These are phyloP conservation scores for Ceratobasidium papillatum DNA, from an alignment of 1,284 basidiomycete genomes.

Conservation along the genomic window DNA sequence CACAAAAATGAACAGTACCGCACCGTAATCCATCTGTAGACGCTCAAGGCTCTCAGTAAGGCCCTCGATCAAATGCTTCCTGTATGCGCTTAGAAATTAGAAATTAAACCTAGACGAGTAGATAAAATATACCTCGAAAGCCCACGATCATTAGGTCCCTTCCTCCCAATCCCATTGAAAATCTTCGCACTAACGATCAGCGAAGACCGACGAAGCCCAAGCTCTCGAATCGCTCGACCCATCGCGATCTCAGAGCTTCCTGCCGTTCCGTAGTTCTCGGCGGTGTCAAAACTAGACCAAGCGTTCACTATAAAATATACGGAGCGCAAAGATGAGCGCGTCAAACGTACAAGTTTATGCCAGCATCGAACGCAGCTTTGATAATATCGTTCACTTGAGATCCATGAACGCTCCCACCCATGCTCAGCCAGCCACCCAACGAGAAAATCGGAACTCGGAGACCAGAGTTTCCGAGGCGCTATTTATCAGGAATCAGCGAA, in stretches of 20 bases:
- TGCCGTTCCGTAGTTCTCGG: constrained; percentile 69
- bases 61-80: constrained; percentile 71
- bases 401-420: constrained; percentile 42
- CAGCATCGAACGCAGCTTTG: constrained; percentile 69
- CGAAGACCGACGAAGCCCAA: constrained; percentile 74
- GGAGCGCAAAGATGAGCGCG: background rate
- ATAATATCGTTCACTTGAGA: constrained; percentile 62
- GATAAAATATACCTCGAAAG: constrained; percentile 48
- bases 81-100: constrained; percentile 32
- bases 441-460: constrained; percentile 46
- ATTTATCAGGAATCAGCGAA: background rate
- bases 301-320: background rate
- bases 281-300: constrained; percentile 63
- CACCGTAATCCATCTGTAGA: constrained; percentile 74
- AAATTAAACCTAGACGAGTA: background rate
- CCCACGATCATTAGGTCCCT: constrained; percentile 68
- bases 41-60: constrained; percentile 72
- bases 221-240: constrained; percentile 80
- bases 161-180: constrained; percentile 57
- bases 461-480: constrained; percentile 46
- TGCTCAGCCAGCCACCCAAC: constrained; percentile 46
- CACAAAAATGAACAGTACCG: background rate
- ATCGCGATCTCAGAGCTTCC: constrained; percentile 77
- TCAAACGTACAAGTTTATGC: constrained; percentile 67
- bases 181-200: constrained; percentile 78